Evolutionary conservation across 441 rosid genomes (phyloP).

Genomic region (Capsella rubella): DNA sequence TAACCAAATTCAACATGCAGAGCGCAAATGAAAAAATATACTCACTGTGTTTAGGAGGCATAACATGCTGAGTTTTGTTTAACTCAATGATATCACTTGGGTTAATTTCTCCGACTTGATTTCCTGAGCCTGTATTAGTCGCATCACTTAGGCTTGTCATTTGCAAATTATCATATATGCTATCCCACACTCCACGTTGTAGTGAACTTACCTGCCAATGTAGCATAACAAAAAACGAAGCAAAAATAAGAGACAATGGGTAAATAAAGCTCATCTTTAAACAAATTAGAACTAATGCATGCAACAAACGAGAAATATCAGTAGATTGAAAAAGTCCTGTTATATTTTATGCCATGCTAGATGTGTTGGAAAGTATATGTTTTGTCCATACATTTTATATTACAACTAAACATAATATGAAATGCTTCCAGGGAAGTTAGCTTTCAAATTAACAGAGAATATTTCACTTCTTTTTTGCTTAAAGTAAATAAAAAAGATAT

Average conservation of each 20-base stretch:
- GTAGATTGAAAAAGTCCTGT: background rate
- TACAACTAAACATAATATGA: background rate
- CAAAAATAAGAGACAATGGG: conserved; percentile 19
- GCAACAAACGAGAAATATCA: conserved; percentile 27
- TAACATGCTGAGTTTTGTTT: conserved; percentile 22
- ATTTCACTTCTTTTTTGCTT: background rate
- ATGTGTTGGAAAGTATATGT: background rate
- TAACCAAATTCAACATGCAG: conserved; percentile 24
- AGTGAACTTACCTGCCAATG: conserved; percentile 79
- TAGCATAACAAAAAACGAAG: conserved; percentile 21
- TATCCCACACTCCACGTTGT: conserved; percentile 87
- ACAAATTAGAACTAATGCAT: conserved; percentile 18
- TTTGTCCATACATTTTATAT: background rate
- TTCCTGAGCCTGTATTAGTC: conserved; percentile 46
- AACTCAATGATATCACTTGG: conserved; percentile 53
- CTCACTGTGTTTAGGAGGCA: conserved; percentile 41
- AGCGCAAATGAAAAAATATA: conserved; percentile 22
- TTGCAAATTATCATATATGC: conserved; percentile 80
- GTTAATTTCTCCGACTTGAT: conserved; percentile 65
- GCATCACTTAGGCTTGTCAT: conserved; percentile 53
- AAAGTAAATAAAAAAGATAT: background rate
- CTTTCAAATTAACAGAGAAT: conserved; percentile 2
- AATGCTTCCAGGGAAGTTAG: conserved; percentile 13
- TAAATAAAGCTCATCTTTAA: background rate
- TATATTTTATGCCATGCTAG: background rate